A percentile compares a stretch with the other conserved stretches of the same genome.
These are phyloP conservation scores for Neonothopanus nambi DNA, from an alignment of 1,284 basidiomycete species.

Conservation along the genomic window DNA sequence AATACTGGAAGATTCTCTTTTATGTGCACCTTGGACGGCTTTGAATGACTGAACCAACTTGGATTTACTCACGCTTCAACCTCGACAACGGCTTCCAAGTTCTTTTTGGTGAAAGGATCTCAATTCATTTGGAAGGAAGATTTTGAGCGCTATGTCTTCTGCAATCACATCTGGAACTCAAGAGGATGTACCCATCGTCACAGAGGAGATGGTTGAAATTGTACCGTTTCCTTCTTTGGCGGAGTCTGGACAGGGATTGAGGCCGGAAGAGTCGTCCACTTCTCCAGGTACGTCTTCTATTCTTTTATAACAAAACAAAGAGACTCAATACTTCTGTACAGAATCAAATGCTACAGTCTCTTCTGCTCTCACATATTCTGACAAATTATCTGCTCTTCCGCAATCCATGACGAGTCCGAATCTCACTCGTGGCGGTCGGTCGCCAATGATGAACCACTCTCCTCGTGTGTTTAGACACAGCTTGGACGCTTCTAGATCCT, in stretches of 20 bases:
- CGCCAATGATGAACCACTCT: constrained; percentile 8
- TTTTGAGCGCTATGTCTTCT: too few species aligned
- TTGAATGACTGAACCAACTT: too few species aligned
- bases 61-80: too few species aligned
- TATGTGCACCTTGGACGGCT: too few species aligned
- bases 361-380: constrained; percentile 37
- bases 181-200: constrained; percentile 1
- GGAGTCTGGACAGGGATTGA: neutral
- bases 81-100: too few species aligned
- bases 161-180: too few species aligned
- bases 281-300: constrained; percentile 11
- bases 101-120: too few species aligned
- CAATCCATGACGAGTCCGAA: constrained; percentile 23
- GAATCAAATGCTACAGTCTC: constrained; percentile 14
- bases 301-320: neutral
- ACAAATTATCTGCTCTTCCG: constrained; percentile 42
- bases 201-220: neutral
- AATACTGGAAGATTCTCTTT: too few species aligned
- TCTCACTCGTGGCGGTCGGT: constrained; percentile 20
- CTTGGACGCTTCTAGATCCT: constrained; percentile 32
- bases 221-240: constrained; percentile 15
- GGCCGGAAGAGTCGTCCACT: constrained; percentile 1
- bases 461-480: constrained; percentile 29
- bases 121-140: too few species aligned
- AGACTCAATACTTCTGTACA: neutral